phyloP scores from a whole-genome alignment of 495 filamentous ascomycete genomes.

The Penicillium coffeae region DNA sequence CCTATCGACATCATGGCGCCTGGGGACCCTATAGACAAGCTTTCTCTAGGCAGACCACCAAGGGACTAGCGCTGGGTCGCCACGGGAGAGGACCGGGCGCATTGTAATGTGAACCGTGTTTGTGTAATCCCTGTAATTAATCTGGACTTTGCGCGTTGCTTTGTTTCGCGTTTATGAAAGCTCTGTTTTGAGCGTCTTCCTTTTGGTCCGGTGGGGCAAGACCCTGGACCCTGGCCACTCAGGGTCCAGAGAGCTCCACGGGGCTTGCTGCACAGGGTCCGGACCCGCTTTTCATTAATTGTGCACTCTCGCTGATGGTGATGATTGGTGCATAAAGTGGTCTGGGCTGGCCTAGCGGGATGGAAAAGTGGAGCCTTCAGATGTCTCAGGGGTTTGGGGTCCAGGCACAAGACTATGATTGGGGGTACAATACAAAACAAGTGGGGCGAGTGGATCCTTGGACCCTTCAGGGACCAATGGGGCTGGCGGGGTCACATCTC shows the following conservation, averaged over 20 bases:
- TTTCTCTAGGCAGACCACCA: neutral
- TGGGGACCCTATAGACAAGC: neutral
- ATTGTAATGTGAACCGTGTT: neutral
- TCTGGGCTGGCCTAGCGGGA: neutral
- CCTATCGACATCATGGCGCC: neutral
- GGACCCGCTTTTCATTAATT: neutral
- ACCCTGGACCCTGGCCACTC: neutral
- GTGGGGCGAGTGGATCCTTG: neutral
- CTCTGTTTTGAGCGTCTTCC: too few species aligned
- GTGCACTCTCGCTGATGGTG: neutral
- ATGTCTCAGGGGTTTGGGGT: neutral
- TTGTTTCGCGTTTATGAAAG: neutral
- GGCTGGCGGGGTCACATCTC: neutral
- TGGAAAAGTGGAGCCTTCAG: neutral
- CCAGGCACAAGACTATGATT: neutral
- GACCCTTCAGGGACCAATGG: neutral
- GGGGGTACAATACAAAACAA: neutral
- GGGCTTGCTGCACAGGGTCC: neutral
- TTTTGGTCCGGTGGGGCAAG: neutral
- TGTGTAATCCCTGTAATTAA: too few species aligned
- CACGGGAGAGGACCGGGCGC: neutral
- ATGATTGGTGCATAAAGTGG: neutral
- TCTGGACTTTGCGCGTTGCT: neutral
- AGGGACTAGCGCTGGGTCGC: too few species aligned
- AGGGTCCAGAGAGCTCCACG: neutral